phyloP scores from a whole-genome alignment of 305 asterid genomes.

The Solanum hybrid region DNA sequence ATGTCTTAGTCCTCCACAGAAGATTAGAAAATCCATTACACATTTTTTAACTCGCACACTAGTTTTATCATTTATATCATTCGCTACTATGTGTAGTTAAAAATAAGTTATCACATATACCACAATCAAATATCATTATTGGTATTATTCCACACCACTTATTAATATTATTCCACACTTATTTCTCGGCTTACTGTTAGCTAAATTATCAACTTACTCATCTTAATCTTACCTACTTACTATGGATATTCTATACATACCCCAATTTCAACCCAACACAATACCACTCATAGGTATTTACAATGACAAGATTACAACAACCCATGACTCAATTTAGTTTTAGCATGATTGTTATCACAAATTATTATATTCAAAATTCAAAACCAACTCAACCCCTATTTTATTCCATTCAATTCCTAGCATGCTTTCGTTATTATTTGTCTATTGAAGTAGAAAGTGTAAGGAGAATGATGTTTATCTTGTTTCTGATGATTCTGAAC shows the following conservation, averaged over 20 bases:
- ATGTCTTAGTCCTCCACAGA: neutral
- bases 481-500: neutral
- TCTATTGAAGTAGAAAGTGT: neutral
- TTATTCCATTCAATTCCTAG: neutral
- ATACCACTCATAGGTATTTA: neutral
- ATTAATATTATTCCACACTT: neutral
- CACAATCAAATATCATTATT: neutral
- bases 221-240: neutral
- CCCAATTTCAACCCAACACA: neutral
- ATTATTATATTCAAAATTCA: neutral
- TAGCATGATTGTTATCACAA: neutral
- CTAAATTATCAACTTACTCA: neutral
- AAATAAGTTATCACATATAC: neutral
- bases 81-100: neutral
- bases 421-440: neutral
- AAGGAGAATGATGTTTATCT: neutral
- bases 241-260: neutral
- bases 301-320: neutral
- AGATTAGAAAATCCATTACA: neutral
- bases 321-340: neutral
- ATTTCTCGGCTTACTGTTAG: neutral
- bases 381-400: neutral
- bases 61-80: neutral
- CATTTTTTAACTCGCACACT: neutral
- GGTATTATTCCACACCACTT: neutral